Base-by-base conservation (phyloP, 1,284 basidiomycete genomes). In the Tylopilus sp. region DNA sequence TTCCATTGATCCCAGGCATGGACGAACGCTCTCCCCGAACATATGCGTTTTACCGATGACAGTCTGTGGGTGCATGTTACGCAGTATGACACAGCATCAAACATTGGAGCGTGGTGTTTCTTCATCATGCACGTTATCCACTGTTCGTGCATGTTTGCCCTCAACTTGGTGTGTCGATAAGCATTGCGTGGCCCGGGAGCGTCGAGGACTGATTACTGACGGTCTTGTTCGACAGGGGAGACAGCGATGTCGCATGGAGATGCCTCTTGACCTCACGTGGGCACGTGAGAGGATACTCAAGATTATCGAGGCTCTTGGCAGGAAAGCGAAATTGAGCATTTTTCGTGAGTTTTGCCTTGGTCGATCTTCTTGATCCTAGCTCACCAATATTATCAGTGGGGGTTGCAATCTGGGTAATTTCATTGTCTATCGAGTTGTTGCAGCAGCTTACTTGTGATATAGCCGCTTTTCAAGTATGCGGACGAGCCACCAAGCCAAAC, bases 31-130 rank as follows among this genome's bases (percentile, higher is more conserved):
- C 76, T 91, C 19, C 81, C 89, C 10, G 81, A 84, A 36, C 79
- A 85, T 60, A 77, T 91, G 35, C 80, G 77, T 14, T 90, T 87
- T 63, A 83, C 78, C 31, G 80, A 84, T 48, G 80, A 85, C 59
- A 88, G 77, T 63, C 66, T 89, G 19, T 74, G 78, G 59, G 79
- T 83, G n/a, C 87, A 91, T 59, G 72, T 82, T 58, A 79, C 80
- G 10, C 87, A 89, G 79, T 85, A 89, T 61, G 86, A 88, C 63
- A 89, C 87, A 11, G 80, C 80, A 59, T 85, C 85, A 5, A 90
- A 87, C 59, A 80, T 77, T 19, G 84, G 86, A 44, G 86, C 87
- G 11, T 91, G 88, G 89, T 85, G 83, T 60, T 91, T 80, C 69
- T 86, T 81, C 58, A 77, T 78, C 64, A 85, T 89, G 76, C 88